These are phyloP conservation scores for Clathrus columnatus DNA, from an alignment of 768 basidiomycete genomes.

Conservation along the genomic window DNA sequence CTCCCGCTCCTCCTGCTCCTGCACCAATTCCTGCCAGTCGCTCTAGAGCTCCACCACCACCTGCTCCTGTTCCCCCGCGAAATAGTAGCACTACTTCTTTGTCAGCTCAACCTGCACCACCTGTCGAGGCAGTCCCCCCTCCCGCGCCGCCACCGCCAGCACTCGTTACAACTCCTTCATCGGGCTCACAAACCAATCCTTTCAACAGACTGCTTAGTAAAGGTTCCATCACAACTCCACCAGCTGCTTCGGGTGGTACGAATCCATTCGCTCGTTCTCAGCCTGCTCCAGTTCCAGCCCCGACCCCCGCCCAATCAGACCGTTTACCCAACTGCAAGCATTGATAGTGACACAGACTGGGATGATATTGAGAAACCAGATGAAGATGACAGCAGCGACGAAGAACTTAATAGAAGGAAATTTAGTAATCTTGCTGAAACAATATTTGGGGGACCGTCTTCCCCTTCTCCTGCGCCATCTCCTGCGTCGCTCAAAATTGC, in stretches of 20 bases:
- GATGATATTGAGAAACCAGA: constrained; percentile 68
- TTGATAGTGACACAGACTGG: constrained; percentile 69
- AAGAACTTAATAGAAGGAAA: constrained; percentile 60
- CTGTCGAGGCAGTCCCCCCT: constrained; percentile 21
- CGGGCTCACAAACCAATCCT: constrained; percentile 66
- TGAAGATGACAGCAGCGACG: constrained; percentile 65
- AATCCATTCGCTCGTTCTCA: constrained; percentile 71
- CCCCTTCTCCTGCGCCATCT: constrained; percentile 22
- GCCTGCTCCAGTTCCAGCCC: constrained; percentile 33
- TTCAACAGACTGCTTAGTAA: constrained; percentile 63
- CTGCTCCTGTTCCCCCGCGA: constrained; percentile 14
- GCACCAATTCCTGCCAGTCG: constrained; percentile 19
- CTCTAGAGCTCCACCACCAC: constrained; percentile 21
- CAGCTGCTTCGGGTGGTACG: constrained; percentile 37
- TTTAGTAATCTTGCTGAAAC: constrained; percentile 68
- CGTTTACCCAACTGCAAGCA: constrained; percentile 56
- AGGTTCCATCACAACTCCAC: constrained; percentile 29
- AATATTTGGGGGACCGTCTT: constrained; percentile 62
- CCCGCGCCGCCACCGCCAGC: constrained; percentile 21
- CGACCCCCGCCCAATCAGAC: constrained; percentile 43
- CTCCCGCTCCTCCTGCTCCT: constrained; percentile 21
- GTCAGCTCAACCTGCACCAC: constrained; percentile 26
- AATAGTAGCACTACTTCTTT: constrained; percentile 18
- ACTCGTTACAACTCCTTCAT: constrained; percentile 20
- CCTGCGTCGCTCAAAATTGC: constrained; percentile 25